Conservation (phyloP, 495 filamentous ascomycete genomes). For the Hypoxylon trugodes region DNA sequence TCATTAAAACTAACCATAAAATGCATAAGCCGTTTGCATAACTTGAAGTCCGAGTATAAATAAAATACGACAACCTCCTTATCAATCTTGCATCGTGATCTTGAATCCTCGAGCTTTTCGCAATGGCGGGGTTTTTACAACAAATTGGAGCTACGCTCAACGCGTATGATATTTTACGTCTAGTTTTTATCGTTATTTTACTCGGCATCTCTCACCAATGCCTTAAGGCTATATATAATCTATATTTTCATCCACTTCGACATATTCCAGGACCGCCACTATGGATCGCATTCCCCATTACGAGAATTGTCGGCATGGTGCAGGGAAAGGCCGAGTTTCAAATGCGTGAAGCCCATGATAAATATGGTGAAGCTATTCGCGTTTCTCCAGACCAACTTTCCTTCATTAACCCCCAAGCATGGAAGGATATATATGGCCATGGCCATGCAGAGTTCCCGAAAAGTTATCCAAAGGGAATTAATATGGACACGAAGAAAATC, state of each 20-base stretch:
- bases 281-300: constrained; percentile 34
- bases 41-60: background rate
- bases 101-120: background rate
- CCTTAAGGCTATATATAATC: constrained; percentile 48
- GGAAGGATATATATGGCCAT: constrained; percentile 62
- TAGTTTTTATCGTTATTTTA: constrained; percentile 1
- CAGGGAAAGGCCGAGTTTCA: constrained; percentile 28
- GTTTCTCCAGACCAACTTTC: constrained; percentile 52
- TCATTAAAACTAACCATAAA: background rate
- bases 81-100: background rate
- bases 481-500: constrained; percentile 41
- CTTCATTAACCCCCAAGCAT: constrained; percentile 54
- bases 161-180: background rate
- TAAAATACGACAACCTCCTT: background rate
- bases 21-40: background rate
- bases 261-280: constrained; percentile 60
- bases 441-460: constrained; percentile 44
- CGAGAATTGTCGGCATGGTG: constrained; percentile 27
- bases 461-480: constrained; percentile 32
- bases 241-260: constrained; percentile 58
- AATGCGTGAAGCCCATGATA: constrained; percentile 47
- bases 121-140: constrained; percentile 32
- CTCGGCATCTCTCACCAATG: constrained; percentile 10
- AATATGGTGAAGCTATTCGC: constrained; percentile 59
- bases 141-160: constrained; percentile 18